Conservation (phyloP, 1,139 yeast species). For the Hanseniaspora uvarum region DNA sequence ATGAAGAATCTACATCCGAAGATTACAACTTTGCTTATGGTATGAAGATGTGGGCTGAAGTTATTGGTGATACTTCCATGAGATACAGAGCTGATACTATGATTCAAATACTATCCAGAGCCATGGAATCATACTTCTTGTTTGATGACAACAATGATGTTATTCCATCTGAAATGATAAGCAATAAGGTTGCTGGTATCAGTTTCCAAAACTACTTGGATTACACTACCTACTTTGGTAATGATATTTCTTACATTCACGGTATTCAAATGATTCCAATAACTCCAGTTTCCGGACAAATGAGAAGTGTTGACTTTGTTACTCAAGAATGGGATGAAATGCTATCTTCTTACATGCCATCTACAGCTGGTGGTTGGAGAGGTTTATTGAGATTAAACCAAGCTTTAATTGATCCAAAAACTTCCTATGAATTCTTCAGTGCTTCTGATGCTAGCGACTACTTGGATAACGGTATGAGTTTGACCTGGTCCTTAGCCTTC, state of each 20-base stretch:
- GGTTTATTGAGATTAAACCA: slow-evolving; percentile 47
- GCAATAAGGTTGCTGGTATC: slow-evolving; percentile 67
- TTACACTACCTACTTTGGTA: slow-evolving; percentile 49
- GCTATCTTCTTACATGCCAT: slow-evolving; percentile 34
- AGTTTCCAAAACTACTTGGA: slow-evolving; percentile 52
- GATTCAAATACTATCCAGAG: slow-evolving; percentile 52
- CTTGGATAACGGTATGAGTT: slow-evolving; percentile 49
- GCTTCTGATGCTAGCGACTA: slow-evolving; percentile 31
- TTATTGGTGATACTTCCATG: slow-evolving; percentile 62
- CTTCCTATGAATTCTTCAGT: slow-evolving; percentile 42
- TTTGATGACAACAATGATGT: slow-evolving; percentile 47
- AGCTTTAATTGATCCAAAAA: slow-evolving; percentile 43
- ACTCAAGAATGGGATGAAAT: slow-evolving; percentile 45
- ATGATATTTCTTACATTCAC: slow-evolving; percentile 45
- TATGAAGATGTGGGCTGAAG: slow-evolving; percentile 71
- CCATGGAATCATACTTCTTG: slow-evolving; percentile 55
- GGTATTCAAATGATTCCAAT: slow-evolving; percentile 58
- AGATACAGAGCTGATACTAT: slow-evolving; percentile 68
- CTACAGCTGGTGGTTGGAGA: slow-evolving; percentile 43
- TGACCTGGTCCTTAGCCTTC: slow-evolving; percentile 52
- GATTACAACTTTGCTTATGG: slow-evolving; percentile 75
- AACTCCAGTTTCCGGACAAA: slow-evolving; percentile 45
- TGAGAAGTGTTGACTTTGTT: slow-evolving; percentile 42
- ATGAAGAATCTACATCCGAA: slow-evolving; percentile 73
- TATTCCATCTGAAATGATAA: slow-evolving; percentile 47